A percentile compares a stretch with the other conserved stretches of the same genome.
Evolutionary conservation across 1,139 yeast genomes (phyloP).

Genomic region (Geotrichum phurueaensis): DNA sequence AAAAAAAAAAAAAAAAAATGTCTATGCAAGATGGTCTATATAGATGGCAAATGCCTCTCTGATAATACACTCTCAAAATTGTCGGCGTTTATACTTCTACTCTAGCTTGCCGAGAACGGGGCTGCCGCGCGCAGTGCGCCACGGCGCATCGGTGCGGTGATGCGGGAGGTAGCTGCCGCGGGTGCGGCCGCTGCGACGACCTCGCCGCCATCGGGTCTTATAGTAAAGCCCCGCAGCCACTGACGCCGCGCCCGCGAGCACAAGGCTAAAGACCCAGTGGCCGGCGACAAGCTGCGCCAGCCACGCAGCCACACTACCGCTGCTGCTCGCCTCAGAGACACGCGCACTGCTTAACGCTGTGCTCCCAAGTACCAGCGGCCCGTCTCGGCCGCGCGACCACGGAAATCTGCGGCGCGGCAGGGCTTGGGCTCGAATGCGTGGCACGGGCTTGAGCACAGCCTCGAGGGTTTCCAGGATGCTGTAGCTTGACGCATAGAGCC

Average conservation of each 20-base stretch:
- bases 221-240: neutral
- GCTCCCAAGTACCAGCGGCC: neutral
- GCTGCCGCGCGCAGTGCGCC: neutral
- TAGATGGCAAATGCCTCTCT: too few species aligned
- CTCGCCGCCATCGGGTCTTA: neutral
- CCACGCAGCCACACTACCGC: slow-evolving; percentile 20
- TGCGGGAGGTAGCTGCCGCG: neutral
- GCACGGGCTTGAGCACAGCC: slow-evolving; percentile 24
- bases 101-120: neutral
- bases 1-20: too few species aligned
- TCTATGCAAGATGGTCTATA: too few species aligned
- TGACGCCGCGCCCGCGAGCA: neutral
- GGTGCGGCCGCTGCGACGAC: neutral
- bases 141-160: neutral
- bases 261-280: neutral
- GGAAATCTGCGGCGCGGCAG: neutral
- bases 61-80: too few species aligned
- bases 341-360: too few species aligned
- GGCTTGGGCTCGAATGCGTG: slow-evolving; percentile 24
- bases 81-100: too few species aligned
- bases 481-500: slow-evolving; percentile 27
- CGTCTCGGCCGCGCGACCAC: neutral
- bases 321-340: slow-evolving; percentile 9
- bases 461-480: slow-evolving; percentile 30
- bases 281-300: neutral